These are phyloP conservation scores for Ustilago tritici DNA, from an alignment of 1,284 basidiomycete genomes.

Conservation along the genomic window DNA sequence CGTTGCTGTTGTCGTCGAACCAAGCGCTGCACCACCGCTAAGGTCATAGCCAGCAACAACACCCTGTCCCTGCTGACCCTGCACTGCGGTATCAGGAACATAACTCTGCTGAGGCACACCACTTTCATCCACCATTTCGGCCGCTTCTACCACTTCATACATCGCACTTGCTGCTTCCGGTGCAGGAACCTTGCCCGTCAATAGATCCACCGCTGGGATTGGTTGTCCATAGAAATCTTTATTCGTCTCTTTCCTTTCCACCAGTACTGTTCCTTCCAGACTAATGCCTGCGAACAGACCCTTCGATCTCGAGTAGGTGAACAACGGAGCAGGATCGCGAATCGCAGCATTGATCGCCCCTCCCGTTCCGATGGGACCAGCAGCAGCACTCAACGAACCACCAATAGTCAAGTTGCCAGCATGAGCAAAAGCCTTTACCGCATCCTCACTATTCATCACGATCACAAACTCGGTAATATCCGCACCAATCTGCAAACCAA, in stretches of 20 bases:
- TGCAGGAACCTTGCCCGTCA: slow-evolving; percentile 91
- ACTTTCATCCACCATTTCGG: slow-evolving; percentile 74
- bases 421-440: slow-evolving; percentile 91
- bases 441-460: slow-evolving; percentile 95
- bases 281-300: slow-evolving; percentile 95
- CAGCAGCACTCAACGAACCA: slow-evolving; percentile 69
- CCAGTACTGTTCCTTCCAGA: slow-evolving; percentile 91
- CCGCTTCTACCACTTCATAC: slow-evolving; percentile 90
- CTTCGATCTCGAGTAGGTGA: slow-evolving; percentile 94
- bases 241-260: slow-evolving; percentile 86
- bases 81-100: slow-evolving; percentile 74
- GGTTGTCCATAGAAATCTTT: slow-evolving; percentile 91
- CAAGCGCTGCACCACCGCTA: slow-evolving; percentile 1
- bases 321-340: slow-evolving; percentile 94
- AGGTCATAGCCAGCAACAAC: slow-evolving; percentile 33
- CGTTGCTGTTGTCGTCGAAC: slow-evolving; percentile 10
- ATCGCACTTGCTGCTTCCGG: slow-evolving; percentile 92
- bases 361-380: slow-evolving; percentile 87
- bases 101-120: slow-evolving; percentile 84
- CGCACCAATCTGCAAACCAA: slow-evolving; percentile 88
- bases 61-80: slow-evolving; percentile 2
- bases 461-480: slow-evolving; percentile 77
- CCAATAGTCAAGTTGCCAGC: slow-evolving; percentile 97
- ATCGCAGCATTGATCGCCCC: slow-evolving; percentile 88
- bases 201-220: slow-evolving; percentile 88